Evolutionary conservation across 208 protist genomes (phyloP).

Genomic region (Leishmania arabica): DNA sequence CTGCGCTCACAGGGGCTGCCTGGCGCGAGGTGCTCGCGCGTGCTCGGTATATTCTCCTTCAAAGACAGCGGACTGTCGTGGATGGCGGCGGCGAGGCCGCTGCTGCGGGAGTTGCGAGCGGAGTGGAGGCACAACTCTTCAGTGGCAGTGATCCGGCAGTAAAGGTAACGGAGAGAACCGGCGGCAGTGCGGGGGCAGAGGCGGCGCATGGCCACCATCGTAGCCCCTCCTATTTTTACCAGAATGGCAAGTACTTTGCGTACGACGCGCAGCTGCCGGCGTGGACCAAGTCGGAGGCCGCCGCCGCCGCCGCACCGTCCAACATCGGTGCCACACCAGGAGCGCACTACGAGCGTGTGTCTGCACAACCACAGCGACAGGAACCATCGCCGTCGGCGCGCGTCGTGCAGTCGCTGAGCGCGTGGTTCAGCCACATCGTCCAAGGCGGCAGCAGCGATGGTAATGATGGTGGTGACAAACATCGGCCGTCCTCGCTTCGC

Average conservation of each 20-base stretch:
- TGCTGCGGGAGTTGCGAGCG: not conserved
- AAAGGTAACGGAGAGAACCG: not conserved
- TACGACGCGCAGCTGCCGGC: slow-evolving; percentile 23
- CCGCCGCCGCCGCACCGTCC: not conserved
- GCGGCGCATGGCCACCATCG: not conserved
- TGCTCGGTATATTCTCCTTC: slow-evolving; percentile 15
- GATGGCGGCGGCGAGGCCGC: not conserved
- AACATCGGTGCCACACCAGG: not conserved
- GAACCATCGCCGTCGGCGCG: not conserved
- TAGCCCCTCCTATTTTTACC: slow-evolving; percentile 30
- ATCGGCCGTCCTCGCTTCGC: not conserved
- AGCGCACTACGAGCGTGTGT: not conserved
- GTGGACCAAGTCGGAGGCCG: not conserved
- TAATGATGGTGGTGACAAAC: not conserved
- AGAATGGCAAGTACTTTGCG: slow-evolving; percentile 40
- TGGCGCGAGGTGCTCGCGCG: slow-evolving; percentile 17
- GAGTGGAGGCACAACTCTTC: not conserved
- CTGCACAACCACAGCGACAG: not conserved
- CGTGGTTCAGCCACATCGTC: not conserved
- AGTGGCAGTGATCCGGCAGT: not conserved
- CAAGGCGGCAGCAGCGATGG: not conserved
- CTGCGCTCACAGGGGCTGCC: not conserved
- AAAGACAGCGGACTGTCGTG: slow-evolving; percentile 6
- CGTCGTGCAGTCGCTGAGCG: slow-evolving; percentile 2
- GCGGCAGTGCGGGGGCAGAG: not conserved